Percentiles rank a stretch among this genome's conserved stretches.
phyloP scores from a whole-genome alignment of 768 basidiomycete species.

The Boletus pseudopeckii region DNA sequence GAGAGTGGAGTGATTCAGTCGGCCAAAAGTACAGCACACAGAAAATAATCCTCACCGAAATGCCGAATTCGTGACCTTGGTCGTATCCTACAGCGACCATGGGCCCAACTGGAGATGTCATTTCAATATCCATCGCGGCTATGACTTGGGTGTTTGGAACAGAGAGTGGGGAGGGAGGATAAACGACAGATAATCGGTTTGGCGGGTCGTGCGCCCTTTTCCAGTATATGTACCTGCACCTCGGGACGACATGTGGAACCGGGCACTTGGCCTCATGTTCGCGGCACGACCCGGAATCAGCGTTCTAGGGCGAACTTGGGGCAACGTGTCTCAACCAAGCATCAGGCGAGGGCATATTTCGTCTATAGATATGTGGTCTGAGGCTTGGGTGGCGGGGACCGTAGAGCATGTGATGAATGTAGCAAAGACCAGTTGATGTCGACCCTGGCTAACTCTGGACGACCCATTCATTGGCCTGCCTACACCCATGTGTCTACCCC shows the following conservation, averaged over 20 bases:
- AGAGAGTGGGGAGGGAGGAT: neutral
- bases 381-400: constrained; percentile 1
- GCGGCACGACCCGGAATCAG: constrained; percentile 13
- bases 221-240: constrained; percentile 25
- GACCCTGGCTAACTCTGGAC: neutral
- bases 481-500: neutral
- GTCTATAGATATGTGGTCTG: neutral
- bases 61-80: constrained; percentile 15
- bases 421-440: neutral
- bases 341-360: neutral
- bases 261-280: constrained; percentile 31
- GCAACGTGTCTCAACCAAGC: constrained; percentile 12
- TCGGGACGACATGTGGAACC: constrained; percentile 24
- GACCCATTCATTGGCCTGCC: neutral
- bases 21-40: neutral
- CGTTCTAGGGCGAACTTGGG: constrained; percentile 7
- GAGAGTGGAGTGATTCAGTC: constrained; percentile 1
- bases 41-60: constrained; percentile 19
- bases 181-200: constrained; percentile 15
- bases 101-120: constrained; percentile 31
- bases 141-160: constrained; percentile 5
- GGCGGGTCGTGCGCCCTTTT: constrained; percentile 5
- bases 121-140: constrained; percentile 32
- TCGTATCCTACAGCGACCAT: constrained; percentile 23
- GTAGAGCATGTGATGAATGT: neutral